Conservation (phyloP, 805 yeast species). For the Yamadazyma tumulicola region DNA sequence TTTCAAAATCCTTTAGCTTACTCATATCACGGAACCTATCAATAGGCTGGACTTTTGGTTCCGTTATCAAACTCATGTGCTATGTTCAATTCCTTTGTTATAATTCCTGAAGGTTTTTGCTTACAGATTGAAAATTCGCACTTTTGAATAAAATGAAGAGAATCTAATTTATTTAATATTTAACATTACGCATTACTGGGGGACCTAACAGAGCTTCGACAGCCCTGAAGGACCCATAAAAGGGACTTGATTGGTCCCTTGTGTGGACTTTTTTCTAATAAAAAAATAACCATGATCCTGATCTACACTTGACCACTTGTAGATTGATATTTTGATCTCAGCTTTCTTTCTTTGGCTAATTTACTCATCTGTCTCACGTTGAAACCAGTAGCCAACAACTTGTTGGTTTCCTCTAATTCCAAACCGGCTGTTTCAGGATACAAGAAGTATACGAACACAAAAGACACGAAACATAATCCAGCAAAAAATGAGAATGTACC, state of each 20-base stretch:
- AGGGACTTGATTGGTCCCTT: no score
- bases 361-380: slow-evolving; percentile 57
- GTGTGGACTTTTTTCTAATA: no score
- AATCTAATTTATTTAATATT: no score
- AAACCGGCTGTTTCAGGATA: slow-evolving; percentile 91
- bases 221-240: no score
- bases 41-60: slow-evolving; percentile 8
- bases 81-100: background rate
- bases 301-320: no score
- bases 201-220: no score
- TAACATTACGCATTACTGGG: no score
- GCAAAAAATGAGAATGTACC: slow-evolving; percentile 94
- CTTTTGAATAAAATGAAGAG: no score
- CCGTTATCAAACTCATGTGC: slow-evolving; percentile 2
- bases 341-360: slow-evolving; percentile 35
- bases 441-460: slow-evolving; percentile 72
- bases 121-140: no score
- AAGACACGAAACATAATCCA: slow-evolving; percentile 68
- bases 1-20: slow-evolving; percentile 26
- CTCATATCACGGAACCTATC: slow-evolving; percentile 29
- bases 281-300: no score
- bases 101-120: no score
- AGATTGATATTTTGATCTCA: slow-evolving; percentile 16
- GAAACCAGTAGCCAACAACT: slow-evolving; percentile 78
- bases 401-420: slow-evolving; percentile 88